phyloP scores from a whole-genome alignment of 1,284 basidiomycete species.

The Cryptococcus sp. region DNA sequence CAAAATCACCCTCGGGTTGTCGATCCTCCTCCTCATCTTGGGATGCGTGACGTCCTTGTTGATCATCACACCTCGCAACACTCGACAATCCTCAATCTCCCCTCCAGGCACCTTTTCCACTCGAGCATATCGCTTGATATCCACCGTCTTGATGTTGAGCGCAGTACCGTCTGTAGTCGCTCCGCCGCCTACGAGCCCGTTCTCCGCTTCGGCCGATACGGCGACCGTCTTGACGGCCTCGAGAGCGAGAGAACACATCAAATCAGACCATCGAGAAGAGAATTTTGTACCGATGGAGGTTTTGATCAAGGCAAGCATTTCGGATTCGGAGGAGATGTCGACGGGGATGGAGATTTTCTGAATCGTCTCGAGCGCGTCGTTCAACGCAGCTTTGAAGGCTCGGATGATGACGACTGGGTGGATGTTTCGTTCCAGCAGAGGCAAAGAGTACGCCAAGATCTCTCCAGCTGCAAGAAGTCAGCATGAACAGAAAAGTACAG shows the following conservation, averaged over 20 bases:
- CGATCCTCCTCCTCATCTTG: conserved; percentile 88
- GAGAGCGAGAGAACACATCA: conserved; percentile 94
- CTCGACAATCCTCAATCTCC: conserved; percentile 87
- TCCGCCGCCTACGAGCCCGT: conserved; percentile 40
- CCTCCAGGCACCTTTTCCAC: conserved; percentile 97
- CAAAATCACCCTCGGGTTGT: conserved; percentile 81
- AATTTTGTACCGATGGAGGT: conserved; percentile 99
- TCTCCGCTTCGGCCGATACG: conserved; percentile 50
- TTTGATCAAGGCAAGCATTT: conserved; percentile 97
- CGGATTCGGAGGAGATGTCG: conserved; percentile 74
- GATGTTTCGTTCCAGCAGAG: conserved; percentile 90
- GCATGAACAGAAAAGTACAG: background rate
- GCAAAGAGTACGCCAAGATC: conserved; percentile 90
- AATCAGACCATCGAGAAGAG: conserved; percentile 89
- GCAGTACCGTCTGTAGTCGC: conserved; percentile 3
- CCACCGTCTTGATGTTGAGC: conserved; percentile 71
- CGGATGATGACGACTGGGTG: conserved; percentile 99
- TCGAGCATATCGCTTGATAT: conserved; percentile 95
- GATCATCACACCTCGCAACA: conserved; percentile 88
- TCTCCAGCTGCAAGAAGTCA: conserved; percentile 68
- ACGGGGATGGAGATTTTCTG: conserved; percentile 78
- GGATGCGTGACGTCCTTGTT: conserved; percentile 99
- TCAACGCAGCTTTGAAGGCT: conserved; percentile 92
- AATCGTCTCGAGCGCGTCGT: conserved; percentile 78
- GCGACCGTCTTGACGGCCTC: conserved; percentile 83